Conservation (phyloP, 306 rosid genomes). For the Cyclanthera cordifolia region DNA sequence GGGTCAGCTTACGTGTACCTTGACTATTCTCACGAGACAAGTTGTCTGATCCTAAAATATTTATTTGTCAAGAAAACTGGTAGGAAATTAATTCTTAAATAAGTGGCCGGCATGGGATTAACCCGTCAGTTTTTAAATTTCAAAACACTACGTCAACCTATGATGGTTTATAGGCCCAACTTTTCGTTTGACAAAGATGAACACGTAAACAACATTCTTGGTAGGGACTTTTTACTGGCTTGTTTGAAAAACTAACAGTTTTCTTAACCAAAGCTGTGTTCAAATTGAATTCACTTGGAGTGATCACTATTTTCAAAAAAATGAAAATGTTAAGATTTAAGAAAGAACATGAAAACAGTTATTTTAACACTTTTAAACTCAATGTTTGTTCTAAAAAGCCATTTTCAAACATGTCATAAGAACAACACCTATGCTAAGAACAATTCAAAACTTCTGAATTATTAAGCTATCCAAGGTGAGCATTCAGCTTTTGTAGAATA, state of each 20-base stretch:
- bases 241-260: background rate
- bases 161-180: too few species aligned
- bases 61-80: too few species aligned
- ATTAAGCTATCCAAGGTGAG: background rate
- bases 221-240: background rate
- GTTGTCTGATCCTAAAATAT: too few species aligned
- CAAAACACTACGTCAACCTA: too few species aligned
- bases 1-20: too few species aligned
- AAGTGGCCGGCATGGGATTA: too few species aligned
- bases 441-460: background rate
- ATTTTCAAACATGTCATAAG: background rate
- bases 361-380: background rate
- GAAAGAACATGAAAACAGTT: background rate
- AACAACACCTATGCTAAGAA: background rate
- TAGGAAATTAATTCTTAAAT: too few species aligned
- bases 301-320: background rate
- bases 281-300: background rate
- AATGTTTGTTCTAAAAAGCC: background rate
- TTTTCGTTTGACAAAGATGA: background rate
- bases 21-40: too few species aligned
- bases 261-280: background rate
- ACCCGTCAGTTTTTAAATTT: too few species aligned
- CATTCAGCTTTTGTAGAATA: background rate
- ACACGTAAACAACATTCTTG: background rate
- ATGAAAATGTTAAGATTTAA: background rate